phyloP scores from a whole-genome alignment of 768 basidiomycete species.

The Xerocomus spinulosus region DNA sequence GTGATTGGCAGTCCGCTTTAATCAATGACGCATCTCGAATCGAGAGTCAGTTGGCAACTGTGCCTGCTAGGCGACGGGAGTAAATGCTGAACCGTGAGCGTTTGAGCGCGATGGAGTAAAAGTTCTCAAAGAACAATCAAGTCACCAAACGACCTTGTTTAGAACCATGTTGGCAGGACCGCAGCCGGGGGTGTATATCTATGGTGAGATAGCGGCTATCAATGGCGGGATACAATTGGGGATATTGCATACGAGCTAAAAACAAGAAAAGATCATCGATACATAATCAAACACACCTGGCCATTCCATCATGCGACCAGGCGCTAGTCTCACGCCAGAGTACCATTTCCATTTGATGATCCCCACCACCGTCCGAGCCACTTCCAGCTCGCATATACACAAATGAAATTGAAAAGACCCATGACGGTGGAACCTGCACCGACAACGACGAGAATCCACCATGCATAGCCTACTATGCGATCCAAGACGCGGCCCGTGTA shows the following conservation, averaged over 20 bases:
- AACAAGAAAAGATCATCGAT: not conserved
- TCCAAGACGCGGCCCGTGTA: conserved; percentile 65
- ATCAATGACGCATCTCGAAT: no score
- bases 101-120: no score
- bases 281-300: conserved; percentile 1
- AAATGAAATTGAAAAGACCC: conserved; percentile 66
- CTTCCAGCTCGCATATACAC: conserved; percentile 63
- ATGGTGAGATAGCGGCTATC: not conserved
- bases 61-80: no score
- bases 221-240: not conserved
- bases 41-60: no score
- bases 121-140: no score
- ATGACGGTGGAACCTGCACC: conserved; percentile 74
- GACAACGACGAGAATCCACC: conserved; percentile 70
- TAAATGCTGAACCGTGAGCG: no score
- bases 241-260: not conserved
- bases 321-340: conserved; percentile 11
- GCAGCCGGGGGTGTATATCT: no score
- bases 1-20: no score
- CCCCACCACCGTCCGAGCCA: conserved; percentile 39
- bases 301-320: not conserved
- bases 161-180: no score
- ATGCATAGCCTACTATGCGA: conserved; percentile 68
- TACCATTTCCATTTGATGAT: conserved; percentile 6
- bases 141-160: no score